Evolutionary conservation across 1,139 yeast genomes (phyloP).

Genomic region (Spathaspora sp.): DNA sequence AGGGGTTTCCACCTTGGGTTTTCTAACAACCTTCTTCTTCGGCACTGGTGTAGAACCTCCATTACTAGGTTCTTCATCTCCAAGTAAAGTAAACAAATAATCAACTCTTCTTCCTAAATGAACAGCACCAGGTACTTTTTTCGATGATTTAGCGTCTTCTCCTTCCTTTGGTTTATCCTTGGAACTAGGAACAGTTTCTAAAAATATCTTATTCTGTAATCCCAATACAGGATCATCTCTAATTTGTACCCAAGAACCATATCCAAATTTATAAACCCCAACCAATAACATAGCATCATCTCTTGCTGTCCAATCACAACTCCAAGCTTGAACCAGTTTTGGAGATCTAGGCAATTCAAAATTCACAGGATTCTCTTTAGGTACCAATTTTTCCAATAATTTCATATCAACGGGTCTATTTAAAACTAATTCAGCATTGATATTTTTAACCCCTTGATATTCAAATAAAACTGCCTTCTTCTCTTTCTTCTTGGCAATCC

Average conservation of each 20-base stretch:
- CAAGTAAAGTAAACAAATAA: constrained; percentile 70
- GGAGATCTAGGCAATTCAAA: constrained; percentile 63
- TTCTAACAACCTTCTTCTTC: constrained; percentile 17
- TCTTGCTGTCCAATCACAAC: constrained; percentile 75
- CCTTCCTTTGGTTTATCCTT: constrained; percentile 8
- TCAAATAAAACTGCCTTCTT: constrained; percentile 87
- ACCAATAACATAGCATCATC: constrained; percentile 87
- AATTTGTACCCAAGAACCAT: constrained; percentile 92
- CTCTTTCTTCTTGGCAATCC: constrained; percentile 67
- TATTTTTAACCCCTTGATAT: constrained; percentile 80
- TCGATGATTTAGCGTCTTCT: constrained; percentile 24
- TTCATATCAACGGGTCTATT: constrained; percentile 83
- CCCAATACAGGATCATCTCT: constrained; percentile 94
- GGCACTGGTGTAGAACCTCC: constrained; percentile 11
- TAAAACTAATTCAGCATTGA: constrained; percentile 86
- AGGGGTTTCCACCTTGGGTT: constrained; percentile 14
- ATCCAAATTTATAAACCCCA: constrained; percentile 91
- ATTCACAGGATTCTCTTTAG: constrained; percentile 53
- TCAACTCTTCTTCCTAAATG: constrained; percentile 94
- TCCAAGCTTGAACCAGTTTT: constrained; percentile 89
- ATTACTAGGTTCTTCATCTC: constrained; percentile 47
- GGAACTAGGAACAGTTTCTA: constrained; percentile 35
- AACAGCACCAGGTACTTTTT: constrained; percentile 87
- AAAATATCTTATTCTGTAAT: constrained; percentile 76
- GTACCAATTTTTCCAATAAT: constrained; percentile 57